Percentiles rank a stretch among this genome's conserved stretches.
phyloP scores from a whole-genome alignment of 2,329 filamentous ascomycete genomes.

The Pseudogymnoascus pannorum region DNA sequence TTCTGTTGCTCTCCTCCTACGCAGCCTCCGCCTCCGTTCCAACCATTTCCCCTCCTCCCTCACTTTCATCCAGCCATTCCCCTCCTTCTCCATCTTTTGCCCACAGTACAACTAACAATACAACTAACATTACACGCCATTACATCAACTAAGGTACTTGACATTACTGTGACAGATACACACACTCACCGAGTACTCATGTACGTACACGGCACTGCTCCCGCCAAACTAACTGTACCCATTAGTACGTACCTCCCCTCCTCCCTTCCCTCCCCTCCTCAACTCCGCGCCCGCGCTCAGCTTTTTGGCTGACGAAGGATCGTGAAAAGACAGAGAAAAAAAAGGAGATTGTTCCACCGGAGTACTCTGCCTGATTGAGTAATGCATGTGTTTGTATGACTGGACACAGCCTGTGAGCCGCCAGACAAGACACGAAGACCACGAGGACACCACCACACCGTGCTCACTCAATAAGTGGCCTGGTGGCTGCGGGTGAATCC shows the following conservation, averaged over 20 bases:
- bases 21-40: neutral
- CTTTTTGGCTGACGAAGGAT: neutral
- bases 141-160: neutral
- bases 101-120: neutral
- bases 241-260: neutral
- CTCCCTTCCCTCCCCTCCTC: neutral
- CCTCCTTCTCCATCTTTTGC: neutral
- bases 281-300: neutral
- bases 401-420: neutral
- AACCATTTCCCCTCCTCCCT: neutral
- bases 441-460: neutral
- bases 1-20: neutral
- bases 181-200: neutral
- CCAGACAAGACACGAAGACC: neutral
- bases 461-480: neutral
- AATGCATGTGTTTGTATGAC: constrained; percentile 1
- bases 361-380: constrained; percentile 1
- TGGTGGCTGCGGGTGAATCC: constrained; percentile 2
- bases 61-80: neutral
- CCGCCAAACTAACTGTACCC: neutral
- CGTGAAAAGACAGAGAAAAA: neutral
- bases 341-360: neutral
- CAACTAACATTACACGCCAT: neutral
- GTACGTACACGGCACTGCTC: neutral
- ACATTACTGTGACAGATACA: neutral